These are phyloP conservation scores for Mycena galericulata DNA, from an alignment of 768 basidiomycete genomes.

Conservation along the genomic window DNA sequence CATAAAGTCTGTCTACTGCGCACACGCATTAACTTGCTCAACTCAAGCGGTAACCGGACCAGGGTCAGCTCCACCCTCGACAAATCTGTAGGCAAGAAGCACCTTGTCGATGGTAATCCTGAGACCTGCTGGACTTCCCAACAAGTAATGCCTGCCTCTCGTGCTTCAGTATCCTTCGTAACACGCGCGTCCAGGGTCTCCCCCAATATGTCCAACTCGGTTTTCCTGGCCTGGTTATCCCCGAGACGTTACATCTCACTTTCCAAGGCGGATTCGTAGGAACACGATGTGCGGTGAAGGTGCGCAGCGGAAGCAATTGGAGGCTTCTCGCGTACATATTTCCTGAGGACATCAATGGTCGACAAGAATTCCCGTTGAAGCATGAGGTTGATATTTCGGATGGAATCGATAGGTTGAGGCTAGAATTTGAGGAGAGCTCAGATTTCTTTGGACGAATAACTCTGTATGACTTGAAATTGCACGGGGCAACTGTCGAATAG, in stretches of 20 bases:
- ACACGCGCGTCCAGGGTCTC: constrained; percentile 63
- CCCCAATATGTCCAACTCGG: constrained; percentile 80
- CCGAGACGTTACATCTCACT: constrained; percentile 68
- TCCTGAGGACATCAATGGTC: constrained; percentile 84
- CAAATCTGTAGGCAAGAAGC: constrained; percentile 77
- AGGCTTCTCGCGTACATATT: constrained; percentile 65
- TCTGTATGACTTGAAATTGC: constrained; percentile 29
- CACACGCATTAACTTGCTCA: constrained; percentile 5
- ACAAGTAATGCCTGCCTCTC: constrained; percentile 59
- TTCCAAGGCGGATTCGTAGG: constrained; percentile 93
- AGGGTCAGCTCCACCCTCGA: constrained; percentile 88
- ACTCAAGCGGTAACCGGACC: constrained; percentile 16
- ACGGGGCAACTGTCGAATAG: constrained; percentile 7
- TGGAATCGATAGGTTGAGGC: constrained; percentile 63
- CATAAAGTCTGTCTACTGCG: constrained; percentile 63
- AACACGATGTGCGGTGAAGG: constrained; percentile 66
- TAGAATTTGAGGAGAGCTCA: constrained; percentile 85
- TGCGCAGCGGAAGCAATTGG: constrained; percentile 59
- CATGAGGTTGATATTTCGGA: constrained; percentile 34
- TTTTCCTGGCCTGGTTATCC: constrained; percentile 66
- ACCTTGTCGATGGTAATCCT: constrained; percentile 74
- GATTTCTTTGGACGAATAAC: constrained; percentile 81
- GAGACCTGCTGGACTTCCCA: constrained; percentile 91
- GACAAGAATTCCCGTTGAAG: constrained; percentile 69
- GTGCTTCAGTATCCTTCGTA: constrained; percentile 20